Evolutionary conservation across 2,329 filamentous ascomycete genomes (phyloP).

Genomic region (Monilinia fructigena): DNA sequence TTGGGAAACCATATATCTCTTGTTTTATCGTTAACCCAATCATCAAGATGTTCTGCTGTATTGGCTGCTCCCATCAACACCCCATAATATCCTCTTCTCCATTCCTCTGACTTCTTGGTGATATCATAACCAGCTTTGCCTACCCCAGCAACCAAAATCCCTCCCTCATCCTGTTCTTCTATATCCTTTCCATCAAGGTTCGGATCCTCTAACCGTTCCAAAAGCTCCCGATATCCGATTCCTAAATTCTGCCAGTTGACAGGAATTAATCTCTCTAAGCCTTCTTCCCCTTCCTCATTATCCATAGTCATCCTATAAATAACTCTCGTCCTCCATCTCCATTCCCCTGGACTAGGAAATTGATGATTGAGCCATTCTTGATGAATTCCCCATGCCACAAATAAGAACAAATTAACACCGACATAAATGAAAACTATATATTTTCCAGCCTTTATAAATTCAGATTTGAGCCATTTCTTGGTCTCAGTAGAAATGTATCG

Average conservation of each 20-base stretch:
- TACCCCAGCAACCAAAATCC: constrained; percentile 53
- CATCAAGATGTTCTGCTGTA: constrained; percentile 77
- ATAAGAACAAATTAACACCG: constrained; percentile 56
- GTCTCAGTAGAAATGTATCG: constrained; percentile 80
- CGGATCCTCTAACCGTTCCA: constrained; percentile 68
- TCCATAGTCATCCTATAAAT: constrained; percentile 56
- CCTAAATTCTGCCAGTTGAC: constrained; percentile 67
- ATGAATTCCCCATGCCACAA: constrained; percentile 64
- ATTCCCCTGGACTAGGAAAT: constrained; percentile 81
- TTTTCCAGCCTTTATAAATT: constrained; percentile 67
- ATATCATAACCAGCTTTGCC: constrained; percentile 46
- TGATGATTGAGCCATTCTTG: constrained; percentile 73
- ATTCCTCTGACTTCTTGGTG: constrained; percentile 70
- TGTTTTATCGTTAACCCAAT: constrained; percentile 69
- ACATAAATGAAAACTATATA: constrained; percentile 67
- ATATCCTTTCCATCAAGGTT: constrained; percentile 67
- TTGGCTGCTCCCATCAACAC: constrained; percentile 74
- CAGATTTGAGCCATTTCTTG: constrained; percentile 66
- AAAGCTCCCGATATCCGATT: constrained; percentile 55
- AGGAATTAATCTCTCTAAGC: constrained; percentile 10
- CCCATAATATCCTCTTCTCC: constrained; percentile 84
- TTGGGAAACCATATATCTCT: constrained; percentile 66
- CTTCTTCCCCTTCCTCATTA: constrained; percentile 29
- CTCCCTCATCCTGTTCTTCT: constrained; percentile 51
- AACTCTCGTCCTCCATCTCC: constrained; percentile 69